A percentile compares a stretch with the other conserved stretches of the same genome.
phyloP scores from a whole-genome alignment of 768 basidiomycete species.

The Rhizopogon vesiculosus region DNA sequence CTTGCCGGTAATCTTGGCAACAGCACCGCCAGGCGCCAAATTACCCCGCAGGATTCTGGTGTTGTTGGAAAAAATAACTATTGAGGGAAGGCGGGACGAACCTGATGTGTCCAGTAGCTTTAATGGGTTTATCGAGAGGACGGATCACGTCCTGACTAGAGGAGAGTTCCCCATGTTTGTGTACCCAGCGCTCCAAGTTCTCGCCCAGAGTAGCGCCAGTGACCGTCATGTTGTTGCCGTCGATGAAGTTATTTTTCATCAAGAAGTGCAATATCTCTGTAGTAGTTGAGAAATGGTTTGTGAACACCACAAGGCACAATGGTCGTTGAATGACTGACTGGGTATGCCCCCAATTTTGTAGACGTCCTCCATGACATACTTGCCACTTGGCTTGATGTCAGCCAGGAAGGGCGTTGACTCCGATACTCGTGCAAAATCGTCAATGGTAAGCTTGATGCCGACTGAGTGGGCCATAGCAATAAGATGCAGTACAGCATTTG shows the following conservation, averaged over 20 bases:
- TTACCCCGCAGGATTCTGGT: constrained; percentile 85
- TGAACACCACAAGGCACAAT: not conserved
- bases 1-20: constrained; percentile 95
- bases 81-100: constrained; percentile 23
- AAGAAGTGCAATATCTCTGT: constrained; percentile 83
- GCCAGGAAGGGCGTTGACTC: constrained; percentile 93
- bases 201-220: constrained; percentile 88
- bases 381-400: constrained; percentile 94
- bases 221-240: constrained; percentile 88
- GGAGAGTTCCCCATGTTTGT: constrained; percentile 73
- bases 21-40: constrained; percentile 92
- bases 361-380: constrained; percentile 98
- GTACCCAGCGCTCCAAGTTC: constrained; percentile 87
- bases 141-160: constrained; percentile 79
- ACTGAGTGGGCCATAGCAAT: constrained; percentile 97
- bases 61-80: constrained; percentile 1
- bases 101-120: constrained; percentile 87
- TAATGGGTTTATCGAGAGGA: constrained; percentile 84
- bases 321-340: constrained; percentile 45
- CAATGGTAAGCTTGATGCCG: constrained; percentile 80
- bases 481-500: constrained; percentile 94
- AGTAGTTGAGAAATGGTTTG: not conserved
- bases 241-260: constrained; percentile 81
- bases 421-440: constrained; percentile 92
- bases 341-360: constrained; percentile 96